Evolutionary conservation across 495 filamentous ascomycete genomes (phyloP).

Genomic region (Tirmania nivea): DNA sequence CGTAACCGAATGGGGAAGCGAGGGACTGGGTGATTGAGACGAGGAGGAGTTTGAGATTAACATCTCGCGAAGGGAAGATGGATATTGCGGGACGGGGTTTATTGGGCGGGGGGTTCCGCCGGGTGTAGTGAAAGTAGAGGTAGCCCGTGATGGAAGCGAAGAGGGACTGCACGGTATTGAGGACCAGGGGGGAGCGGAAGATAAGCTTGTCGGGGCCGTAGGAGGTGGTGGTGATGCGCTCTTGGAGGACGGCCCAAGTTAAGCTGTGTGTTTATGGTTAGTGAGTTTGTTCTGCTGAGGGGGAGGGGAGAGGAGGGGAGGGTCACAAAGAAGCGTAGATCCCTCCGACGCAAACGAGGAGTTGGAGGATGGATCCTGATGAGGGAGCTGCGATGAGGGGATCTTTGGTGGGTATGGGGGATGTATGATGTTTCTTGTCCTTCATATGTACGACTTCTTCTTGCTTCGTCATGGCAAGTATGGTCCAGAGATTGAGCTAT

Average conservation of each 20-base stretch:
- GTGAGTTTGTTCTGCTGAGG: background rate
- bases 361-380: constrained; percentile 32
- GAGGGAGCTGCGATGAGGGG: background rate
- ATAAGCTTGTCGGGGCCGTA: constrained; percentile 54
- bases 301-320: constrained; percentile 2
- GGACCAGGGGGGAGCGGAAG: constrained; percentile 81
- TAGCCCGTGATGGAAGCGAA: constrained; percentile 68
- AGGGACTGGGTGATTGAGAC: constrained; percentile 75
- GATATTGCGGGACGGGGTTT: constrained; percentile 29
- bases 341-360: constrained; percentile 69
- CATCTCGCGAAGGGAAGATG: constrained; percentile 52
- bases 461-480: too few relatives aligned
- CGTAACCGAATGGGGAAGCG: constrained; percentile 86
- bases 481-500: too few relatives aligned
- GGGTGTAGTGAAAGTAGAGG: constrained; percentile 49
- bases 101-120: constrained; percentile 26
- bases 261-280: constrained; percentile 32
- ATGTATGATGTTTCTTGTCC: too few relatives aligned
- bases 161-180: constrained; percentile 86
- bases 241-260: constrained; percentile 89
- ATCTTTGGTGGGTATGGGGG: background rate
- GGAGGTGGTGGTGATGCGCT: constrained; percentile 86
- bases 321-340: constrained; percentile 94
- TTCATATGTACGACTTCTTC: too few relatives aligned
- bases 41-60: constrained; percentile 59